Base-by-base conservation (phyloP, 2,329 filamentous ascomycete genomes). In the Botrytis medusae region DNA sequence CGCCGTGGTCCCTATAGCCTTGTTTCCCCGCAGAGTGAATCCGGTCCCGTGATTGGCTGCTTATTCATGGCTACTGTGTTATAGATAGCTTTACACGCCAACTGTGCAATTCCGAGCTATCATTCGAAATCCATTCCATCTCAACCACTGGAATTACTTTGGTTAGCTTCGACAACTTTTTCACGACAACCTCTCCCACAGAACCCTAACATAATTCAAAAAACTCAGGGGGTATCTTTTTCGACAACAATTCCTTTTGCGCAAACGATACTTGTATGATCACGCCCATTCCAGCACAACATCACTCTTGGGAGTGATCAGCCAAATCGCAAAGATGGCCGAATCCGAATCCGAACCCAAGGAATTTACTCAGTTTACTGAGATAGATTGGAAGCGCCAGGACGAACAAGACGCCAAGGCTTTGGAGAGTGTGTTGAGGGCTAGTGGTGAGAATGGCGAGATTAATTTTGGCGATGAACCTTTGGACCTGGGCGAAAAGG, bases 401-500 rank as follows among this genome's bases (percentile, higher is more conserved):
- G 82, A 86, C 73, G 84, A 82, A 37, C 83, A 85, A 46, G 87
- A 90, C 76, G 85, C 88, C 37, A 82, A 81, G 69, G 82, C 84
- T 71, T 85, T 88, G 42, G 81, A 84, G 44, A 82, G 81, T 14
- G 80, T 87, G 16, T 79, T 88, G 25, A 83, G 82, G 40, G 71
- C 81, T 84, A 73, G 61, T 64, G 32, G 59, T 51, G 72, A 69
- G 83, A 82, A 85, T 74, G 81, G 84, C 72, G 82, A 82, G 46
- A 79, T 78, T 44, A 76, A 78, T 12, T 80, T 89, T 74, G 83
- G 86, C 44, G 81, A 84, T 69, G 83, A 83, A 71, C 81, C 85
- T 37, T 87, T 91, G 76, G 90, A 91, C 76, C 86, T 90, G 76
- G 85, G 86, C 10, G 92, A 94, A 81, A 99, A 99, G 83, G 95